phyloP scores from a whole-genome alignment of 768 basidiomycete species.

The Neoboletus magnificus region DNA sequence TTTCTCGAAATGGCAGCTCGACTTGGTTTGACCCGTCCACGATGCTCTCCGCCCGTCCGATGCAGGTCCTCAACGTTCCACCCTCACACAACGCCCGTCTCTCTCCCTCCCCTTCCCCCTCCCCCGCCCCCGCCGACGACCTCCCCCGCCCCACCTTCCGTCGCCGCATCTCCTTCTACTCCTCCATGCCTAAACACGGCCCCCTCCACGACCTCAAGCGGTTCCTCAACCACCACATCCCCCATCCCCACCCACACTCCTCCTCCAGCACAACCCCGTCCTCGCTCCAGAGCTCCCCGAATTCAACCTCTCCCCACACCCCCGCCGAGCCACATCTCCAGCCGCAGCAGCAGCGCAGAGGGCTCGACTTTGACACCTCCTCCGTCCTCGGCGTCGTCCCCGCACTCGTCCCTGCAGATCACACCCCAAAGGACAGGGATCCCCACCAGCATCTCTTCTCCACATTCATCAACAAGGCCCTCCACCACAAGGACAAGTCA shows the following conservation, averaged over 20 bases:
- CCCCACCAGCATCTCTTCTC: slow-evolving; percentile 28
- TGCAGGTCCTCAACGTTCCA: slow-evolving; percentile 27
- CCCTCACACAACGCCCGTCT: not conserved
- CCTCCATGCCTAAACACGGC: slow-evolving; percentile 43
- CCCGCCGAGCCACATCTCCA: slow-evolving; percentile 32
- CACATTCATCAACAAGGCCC: slow-evolving; percentile 34
- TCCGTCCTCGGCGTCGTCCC: slow-evolving; percentile 32
- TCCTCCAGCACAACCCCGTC: slow-evolving; percentile 24
- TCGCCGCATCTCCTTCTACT: slow-evolving; percentile 28
- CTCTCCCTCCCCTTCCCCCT: not conserved
- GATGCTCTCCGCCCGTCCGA: slow-evolving; percentile 40
- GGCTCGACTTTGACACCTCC: slow-evolving; percentile 35
- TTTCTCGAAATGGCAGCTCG: slow-evolving; percentile 12
- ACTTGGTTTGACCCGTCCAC: slow-evolving; percentile 5
- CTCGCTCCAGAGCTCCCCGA: slow-evolving; percentile 27
- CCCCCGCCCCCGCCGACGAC: not conserved
- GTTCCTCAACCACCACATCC: slow-evolving; percentile 91
- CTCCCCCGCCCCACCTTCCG: slow-evolving; percentile 29
- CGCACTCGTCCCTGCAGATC: slow-evolving; percentile 19
- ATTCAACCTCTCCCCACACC: slow-evolving; percentile 23
- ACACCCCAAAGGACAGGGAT: slow-evolving; percentile 25
- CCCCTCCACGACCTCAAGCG: slow-evolving; percentile 92
- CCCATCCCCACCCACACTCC: slow-evolving; percentile 41
- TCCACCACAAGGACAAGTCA: slow-evolving; percentile 29
- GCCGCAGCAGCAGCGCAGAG: slow-evolving; percentile 35